Conservation (phyloP, 768 basidiomycete genomes). For the Suillus tomentosus region DNA sequence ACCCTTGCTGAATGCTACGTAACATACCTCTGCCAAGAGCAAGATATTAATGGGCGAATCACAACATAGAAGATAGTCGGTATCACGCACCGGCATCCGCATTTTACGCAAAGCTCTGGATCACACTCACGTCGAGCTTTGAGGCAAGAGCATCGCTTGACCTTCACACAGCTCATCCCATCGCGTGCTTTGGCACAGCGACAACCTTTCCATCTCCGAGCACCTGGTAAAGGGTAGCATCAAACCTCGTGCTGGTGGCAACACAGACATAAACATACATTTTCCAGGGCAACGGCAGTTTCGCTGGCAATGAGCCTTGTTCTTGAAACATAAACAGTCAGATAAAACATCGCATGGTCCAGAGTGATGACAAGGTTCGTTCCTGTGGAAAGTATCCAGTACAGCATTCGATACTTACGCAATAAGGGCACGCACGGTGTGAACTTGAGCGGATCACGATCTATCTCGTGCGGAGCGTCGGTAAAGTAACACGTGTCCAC, state of each 20-base stretch:
- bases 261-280: slow-evolving; percentile 40
- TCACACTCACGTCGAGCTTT: slow-evolving; percentile 62
- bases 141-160: slow-evolving; percentile 53
- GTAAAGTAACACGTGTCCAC: slow-evolving; percentile 20
- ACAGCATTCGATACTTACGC: not conserved
- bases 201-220: slow-evolving; percentile 59
- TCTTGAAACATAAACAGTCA: slow-evolving; percentile 51
- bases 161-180: slow-evolving; percentile 35
- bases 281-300: slow-evolving; percentile 52
- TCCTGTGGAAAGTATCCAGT: slow-evolving; percentile 31
- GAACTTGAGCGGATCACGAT: slow-evolving; percentile 12
- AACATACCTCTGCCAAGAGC: slow-evolving; percentile 26
- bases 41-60: not conserved
- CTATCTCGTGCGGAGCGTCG: slow-evolving; percentile 20
- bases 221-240: slow-evolving; percentile 39
- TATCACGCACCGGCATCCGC: slow-evolving; percentile 47
- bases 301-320: slow-evolving; percentile 55
- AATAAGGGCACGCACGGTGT: slow-evolving; percentile 19
- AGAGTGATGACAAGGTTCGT: slow-evolving; percentile 53
- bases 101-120: slow-evolving; percentile 59
- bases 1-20: too few species aligned
- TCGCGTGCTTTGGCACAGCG: slow-evolving; percentile 38
- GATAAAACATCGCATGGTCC: slow-evolving; percentile 52
- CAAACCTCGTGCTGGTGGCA: not conserved
- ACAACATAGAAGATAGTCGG: not conserved